Evolutionary conservation across 495 filamentous ascomycete genomes (phyloP).

Genomic region (Xylaria castorea): DNA sequence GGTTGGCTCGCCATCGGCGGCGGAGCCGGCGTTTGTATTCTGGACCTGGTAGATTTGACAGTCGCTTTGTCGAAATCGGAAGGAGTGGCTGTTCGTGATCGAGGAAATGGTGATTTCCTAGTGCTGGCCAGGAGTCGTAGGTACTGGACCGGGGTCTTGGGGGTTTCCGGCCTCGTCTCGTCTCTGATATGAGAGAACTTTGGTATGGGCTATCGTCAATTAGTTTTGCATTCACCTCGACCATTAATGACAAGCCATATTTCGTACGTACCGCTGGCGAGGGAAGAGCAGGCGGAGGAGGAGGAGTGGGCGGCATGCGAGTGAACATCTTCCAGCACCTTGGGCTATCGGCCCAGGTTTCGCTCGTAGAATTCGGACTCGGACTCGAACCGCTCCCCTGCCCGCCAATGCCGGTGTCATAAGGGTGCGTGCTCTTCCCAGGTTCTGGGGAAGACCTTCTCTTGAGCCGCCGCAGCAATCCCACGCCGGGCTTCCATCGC

Average conservation of each 20-base stretch:
- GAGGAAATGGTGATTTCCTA: constrained; percentile 28
- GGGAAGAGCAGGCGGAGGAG: background rate
- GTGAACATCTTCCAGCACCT: background rate
- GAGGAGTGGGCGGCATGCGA: background rate
- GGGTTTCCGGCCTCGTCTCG: constrained; percentile 30
- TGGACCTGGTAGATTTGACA: background rate
- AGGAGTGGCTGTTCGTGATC: constrained; percentile 10
- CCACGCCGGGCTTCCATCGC: background rate
- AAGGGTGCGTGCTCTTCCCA: constrained; percentile 37
- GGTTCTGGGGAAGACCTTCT: constrained; percentile 15
- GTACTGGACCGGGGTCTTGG: constrained; percentile 27
- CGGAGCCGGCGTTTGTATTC: background rate
- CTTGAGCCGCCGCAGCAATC: constrained; percentile 12
- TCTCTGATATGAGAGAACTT: constrained; percentile 23
- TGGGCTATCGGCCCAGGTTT: background rate
- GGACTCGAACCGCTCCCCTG: constrained; percentile 1
- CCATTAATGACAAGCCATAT: background rate
- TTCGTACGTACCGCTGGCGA: background rate
- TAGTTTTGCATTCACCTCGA: background rate
- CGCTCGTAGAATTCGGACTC: background rate
- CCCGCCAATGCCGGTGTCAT: constrained; percentile 35
- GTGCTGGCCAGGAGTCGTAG: constrained; percentile 27
- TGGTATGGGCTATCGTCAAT: constrained; percentile 19
- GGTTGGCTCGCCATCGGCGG: background rate
- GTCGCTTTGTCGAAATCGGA: background rate